These are phyloP conservation scores for Curvularia sp. DNA, from an alignment of 2,329 filamentous ascomycete genomes.

Conservation along the genomic window DNA sequence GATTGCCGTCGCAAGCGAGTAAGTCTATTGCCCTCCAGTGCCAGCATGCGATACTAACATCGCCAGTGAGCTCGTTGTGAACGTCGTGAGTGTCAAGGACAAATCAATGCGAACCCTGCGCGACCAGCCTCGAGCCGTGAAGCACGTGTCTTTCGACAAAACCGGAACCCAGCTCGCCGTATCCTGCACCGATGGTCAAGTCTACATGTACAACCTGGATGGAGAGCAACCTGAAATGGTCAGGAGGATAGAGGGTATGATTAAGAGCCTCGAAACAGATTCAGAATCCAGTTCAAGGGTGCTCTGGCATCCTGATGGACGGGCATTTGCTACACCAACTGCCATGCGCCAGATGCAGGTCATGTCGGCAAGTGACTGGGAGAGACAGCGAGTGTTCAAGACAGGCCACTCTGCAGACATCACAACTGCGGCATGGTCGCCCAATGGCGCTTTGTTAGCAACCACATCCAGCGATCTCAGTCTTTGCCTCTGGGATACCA, in stretches of 20 bases:
- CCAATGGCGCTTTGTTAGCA: slow-evolving; percentile 87
- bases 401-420: slow-evolving; percentile 84
- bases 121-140: slow-evolving; percentile 86
- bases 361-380: slow-evolving; percentile 88
- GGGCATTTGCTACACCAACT: slow-evolving; percentile 86
- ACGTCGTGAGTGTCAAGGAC: slow-evolving; percentile 83
- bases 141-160: slow-evolving; percentile 88
- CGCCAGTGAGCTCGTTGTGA: slow-evolving; percentile 79
- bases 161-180: slow-evolving; percentile 77
- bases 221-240: slow-evolving; percentile 81
- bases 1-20: slow-evolving; percentile 96
- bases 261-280: slow-evolving; percentile 78
- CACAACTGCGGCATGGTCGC: slow-evolving; percentile 89
- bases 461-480: slow-evolving; percentile 66
- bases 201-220: slow-evolving; percentile 88
- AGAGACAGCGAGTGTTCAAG: slow-evolving; percentile 79
- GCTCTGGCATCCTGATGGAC: slow-evolving; percentile 93
- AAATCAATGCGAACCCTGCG: slow-evolving; percentile 79
- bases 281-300: slow-evolving; percentile 76
- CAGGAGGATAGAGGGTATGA: slow-evolving; percentile 83
- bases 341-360: slow-evolving; percentile 80
- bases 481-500: slow-evolving; percentile 85
- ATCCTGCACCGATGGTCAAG: slow-evolving; percentile 84
- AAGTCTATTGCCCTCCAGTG: slow-evolving; percentile 39
- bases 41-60: slow-evolving; percentile 30